Evolutionary conservation across 2,329 filamentous ascomycete genomes (phyloP).

Genomic region (Fusarium begoniae): DNA sequence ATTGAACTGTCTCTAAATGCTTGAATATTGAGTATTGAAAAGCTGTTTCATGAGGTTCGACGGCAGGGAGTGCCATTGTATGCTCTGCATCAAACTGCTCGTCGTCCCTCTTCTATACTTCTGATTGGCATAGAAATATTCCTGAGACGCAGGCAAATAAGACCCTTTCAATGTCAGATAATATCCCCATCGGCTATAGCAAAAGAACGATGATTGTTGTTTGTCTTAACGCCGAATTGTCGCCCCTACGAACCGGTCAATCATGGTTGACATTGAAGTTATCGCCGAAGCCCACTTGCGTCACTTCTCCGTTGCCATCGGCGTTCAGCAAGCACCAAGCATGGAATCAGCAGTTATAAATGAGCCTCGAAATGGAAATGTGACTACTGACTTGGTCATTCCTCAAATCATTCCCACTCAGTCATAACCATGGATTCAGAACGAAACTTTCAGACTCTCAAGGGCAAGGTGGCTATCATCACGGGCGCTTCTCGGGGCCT

Average conservation of each 20-base stretch:
- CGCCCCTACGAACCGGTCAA: neutral
- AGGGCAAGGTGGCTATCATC: constrained; percentile 23
- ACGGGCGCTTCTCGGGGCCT: constrained; percentile 28
- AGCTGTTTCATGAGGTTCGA: too few relatives aligned
- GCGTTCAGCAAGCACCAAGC: neutral
- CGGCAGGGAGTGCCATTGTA: fast-evolving
- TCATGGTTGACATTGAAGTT: neutral
- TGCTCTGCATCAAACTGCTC: too few relatives aligned
- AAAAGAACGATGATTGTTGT: neutral
- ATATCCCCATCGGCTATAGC: neutral
- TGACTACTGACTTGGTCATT: too few relatives aligned
- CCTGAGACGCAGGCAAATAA: too few relatives aligned
- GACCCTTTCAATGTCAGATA: too few relatives aligned
- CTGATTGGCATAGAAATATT: too few relatives aligned
- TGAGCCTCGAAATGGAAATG: too few relatives aligned
- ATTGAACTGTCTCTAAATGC: too few relatives aligned
- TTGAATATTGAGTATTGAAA: neutral
- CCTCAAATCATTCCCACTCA: too few relatives aligned
- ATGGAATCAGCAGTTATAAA: neutral
- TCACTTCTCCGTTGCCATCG: neutral
- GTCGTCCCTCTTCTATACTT: too few relatives aligned
- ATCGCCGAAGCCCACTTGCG: constrained; percentile 18
- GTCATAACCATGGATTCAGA: too few relatives aligned
- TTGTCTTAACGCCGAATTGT: constrained; percentile 8
- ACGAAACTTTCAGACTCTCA: constrained; percentile 10